Conservation (phyloP, 2,329 filamentous ascomycete species). For the Basipetospora chlamydospora region DNA sequence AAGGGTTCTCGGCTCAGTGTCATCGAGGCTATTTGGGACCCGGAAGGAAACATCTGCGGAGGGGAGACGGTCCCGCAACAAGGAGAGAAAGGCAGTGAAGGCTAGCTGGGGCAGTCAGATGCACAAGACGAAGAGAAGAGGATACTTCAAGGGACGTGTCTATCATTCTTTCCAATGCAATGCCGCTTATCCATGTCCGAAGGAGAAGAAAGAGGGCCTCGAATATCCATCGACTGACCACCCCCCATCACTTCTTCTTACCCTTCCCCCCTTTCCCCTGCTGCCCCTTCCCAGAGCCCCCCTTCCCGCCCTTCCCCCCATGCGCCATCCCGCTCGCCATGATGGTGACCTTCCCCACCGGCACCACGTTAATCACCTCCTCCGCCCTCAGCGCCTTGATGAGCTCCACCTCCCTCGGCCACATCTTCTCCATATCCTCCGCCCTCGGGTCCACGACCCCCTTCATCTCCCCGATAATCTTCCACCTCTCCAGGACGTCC, state of each 20-base stretch:
- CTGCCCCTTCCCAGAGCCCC: conserved; percentile 17
- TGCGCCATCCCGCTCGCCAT: conserved; percentile 43
- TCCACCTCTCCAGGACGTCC: conserved; percentile 77
- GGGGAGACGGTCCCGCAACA: too few relatives aligned
- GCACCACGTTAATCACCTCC: conserved; percentile 67
- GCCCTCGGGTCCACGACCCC: conserved; percentile 45
- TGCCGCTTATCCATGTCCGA: too few relatives aligned
- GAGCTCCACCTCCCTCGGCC: conserved; percentile 74
- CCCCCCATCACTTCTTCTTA: too few relatives aligned
- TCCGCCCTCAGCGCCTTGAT: conserved; percentile 67
- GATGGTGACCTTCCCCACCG: conserved; percentile 69
- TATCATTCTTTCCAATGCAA: too few relatives aligned
- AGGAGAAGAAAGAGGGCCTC: too few relatives aligned
- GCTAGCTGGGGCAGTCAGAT: too few relatives aligned
- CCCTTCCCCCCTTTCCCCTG: conserved; percentile 19
- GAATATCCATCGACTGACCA: too few relatives aligned
- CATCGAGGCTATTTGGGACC: conserved; percentile 32
- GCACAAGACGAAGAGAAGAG: too few relatives aligned
- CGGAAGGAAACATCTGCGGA: too few relatives aligned
- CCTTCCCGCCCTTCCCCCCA: conserved; percentile 26
- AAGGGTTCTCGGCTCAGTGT: conserved; percentile 31
- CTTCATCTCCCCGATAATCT: conserved; percentile 44
- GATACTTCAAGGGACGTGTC: too few relatives aligned
- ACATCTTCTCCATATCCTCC: conserved; percentile 58
- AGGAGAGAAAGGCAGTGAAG: too few relatives aligned